Evolutionary conservation across 2,329 filamentous ascomycete genomes (phyloP).

Genomic region (Boeremia lycopersici): DNA sequence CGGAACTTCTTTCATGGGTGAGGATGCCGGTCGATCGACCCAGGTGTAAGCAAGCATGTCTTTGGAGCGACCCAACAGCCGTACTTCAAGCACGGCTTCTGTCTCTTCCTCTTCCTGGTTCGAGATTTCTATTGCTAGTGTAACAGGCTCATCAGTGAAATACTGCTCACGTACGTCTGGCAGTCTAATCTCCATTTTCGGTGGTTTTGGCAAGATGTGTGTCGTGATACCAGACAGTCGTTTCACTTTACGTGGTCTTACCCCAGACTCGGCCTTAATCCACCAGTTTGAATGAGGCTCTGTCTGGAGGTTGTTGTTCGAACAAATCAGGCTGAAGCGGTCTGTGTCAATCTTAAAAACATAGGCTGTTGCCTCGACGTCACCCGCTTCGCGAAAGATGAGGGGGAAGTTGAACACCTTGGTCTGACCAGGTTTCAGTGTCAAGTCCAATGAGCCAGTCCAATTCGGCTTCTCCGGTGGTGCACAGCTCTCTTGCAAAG

Average conservation of each 20-base stretch:
- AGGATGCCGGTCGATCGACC: constrained; percentile 48
- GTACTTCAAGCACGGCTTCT: constrained; percentile 71
- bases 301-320: constrained; percentile 54
- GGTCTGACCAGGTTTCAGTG: constrained; percentile 68
- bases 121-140: constrained; percentile 69
- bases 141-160: constrained; percentile 81
- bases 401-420: constrained; percentile 74
- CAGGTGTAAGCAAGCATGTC: constrained; percentile 55
- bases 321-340: constrained; percentile 71
- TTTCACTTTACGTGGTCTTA: constrained; percentile 39
- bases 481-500: constrained; percentile 35
- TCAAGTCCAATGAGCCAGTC: constrained; percentile 66
- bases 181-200: constrained; percentile 81
- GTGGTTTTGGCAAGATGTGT: constrained; percentile 83
- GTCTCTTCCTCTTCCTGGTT: constrained; percentile 87
- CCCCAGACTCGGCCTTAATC: constrained; percentile 29
- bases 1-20: constrained; percentile 40
- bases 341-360: constrained; percentile 68
- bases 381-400: constrained; percentile 80
- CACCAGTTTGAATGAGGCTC: constrained; percentile 42
- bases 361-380: constrained; percentile 69
- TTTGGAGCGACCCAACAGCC: constrained; percentile 65
- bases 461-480: constrained; percentile 49
- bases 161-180: constrained; percentile 71
- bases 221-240: constrained; percentile 58